Percentiles rank a stretch among this genome's conserved stretches.
Conservation (phyloP, 2,329 filamentous ascomycete species). For the Arthroderma sp. region DNA sequence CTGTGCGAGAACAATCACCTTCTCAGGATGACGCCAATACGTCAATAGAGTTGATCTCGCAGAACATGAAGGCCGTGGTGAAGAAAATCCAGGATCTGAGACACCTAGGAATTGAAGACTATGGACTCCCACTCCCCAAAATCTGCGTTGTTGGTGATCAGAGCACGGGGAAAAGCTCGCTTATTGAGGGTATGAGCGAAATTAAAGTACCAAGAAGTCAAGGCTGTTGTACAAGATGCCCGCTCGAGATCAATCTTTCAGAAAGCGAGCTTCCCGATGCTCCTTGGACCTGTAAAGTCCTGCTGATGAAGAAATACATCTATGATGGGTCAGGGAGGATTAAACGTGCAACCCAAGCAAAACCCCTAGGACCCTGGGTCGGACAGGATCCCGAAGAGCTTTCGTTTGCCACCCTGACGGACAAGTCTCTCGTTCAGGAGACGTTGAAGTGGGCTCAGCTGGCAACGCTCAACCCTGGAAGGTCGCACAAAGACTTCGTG, state of each 20-base stretch:
- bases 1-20: constrained; percentile 3
- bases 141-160: constrained; percentile 78
- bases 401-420: constrained; percentile 50
- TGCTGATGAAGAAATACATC: constrained; percentile 51
- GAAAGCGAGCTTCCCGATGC: constrained; percentile 33
- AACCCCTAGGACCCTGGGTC: constrained; percentile 55
- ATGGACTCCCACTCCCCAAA: constrained; percentile 55
- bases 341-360: constrained; percentile 35
- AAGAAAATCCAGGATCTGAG: constrained; percentile 46
- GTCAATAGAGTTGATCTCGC: constrained; percentile 18
- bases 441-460: constrained; percentile 62
- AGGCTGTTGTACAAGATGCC: constrained; percentile 68
- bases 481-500: constrained; percentile 40
- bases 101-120: constrained; percentile 57
- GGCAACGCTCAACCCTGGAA: constrained; percentile 57
- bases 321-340: constrained; percentile 32
- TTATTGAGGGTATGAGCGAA: constrained; percentile 49
- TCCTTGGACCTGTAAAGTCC: constrained; percentile 55
- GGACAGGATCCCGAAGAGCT: constrained; percentile 34
- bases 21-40: constrained; percentile 5
- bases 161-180: constrained; percentile 65
- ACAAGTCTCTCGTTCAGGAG: constrained; percentile 51
- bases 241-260: constrained; percentile 63
- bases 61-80: constrained; percentile 26
- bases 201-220: constrained; percentile 58